A percentile compares a stretch with the other conserved stretches of the same genome.
These are phyloP conservation scores for Wilcoxina mikolae DNA, from an alignment of 495 filamentous ascomycete species.

Conservation along the genomic window DNA sequence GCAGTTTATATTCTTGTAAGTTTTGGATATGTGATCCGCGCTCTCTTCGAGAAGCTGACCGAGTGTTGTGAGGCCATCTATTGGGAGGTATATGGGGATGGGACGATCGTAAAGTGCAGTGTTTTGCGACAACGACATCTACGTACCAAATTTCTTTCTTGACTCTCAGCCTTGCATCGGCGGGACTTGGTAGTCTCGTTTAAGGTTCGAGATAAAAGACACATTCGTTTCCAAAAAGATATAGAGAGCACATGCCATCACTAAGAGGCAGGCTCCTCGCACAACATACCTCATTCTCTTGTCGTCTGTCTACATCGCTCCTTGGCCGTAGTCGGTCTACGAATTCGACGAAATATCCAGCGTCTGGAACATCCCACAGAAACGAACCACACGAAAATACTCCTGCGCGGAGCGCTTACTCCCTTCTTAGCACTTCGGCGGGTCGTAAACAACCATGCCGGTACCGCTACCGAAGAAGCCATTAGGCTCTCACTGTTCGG, in stretches of 20 bases:
- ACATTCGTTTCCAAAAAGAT: not conserved
- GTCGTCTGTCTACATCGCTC: not conserved
- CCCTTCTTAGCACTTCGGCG: not conserved
- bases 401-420: not conserved
- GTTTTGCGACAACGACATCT: not conserved
- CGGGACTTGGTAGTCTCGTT: not conserved
- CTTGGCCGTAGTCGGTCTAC: not conserved
- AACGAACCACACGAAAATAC: not conserved
- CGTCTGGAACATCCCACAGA: not conserved
- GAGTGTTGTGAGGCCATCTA: not conserved
- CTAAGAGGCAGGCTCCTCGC: constrained; percentile 6
- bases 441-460: not conserved
- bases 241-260: constrained; percentile 6
- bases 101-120: not conserved
- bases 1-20: constrained; percentile 1
- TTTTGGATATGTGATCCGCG: not conserved
- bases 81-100: not conserved
- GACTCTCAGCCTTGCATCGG: not conserved
- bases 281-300: not conserved
- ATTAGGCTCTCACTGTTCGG: constrained; percentile 45
- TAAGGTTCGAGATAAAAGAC: not conserved
- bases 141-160: not conserved
- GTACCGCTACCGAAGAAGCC: constrained; percentile 1
- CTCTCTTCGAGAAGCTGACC: not conserved
- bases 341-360: not conserved